Percentiles rank a stretch among this genome's conserved stretches.
phyloP scores from a whole-genome alignment of 495 filamentous ascomycete species.

The Talaromyces proteolyticus region DNA sequence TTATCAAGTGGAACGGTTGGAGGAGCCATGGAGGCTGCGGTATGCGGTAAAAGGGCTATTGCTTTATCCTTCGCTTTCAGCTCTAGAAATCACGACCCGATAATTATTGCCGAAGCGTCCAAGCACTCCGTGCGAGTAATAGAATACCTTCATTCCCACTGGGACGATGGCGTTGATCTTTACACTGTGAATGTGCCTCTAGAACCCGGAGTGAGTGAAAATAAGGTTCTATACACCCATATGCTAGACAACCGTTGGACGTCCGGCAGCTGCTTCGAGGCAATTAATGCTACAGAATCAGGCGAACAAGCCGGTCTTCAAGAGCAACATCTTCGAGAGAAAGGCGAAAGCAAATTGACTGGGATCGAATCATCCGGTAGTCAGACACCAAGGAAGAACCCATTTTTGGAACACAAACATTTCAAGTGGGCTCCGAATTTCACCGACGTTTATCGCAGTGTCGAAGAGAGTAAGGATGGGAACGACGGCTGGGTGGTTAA shows the following conservation, averaged over 20 bases:
- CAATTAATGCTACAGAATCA: constrained; percentile 44
- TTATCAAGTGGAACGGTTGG: constrained; percentile 86
- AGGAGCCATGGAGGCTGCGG: constrained; percentile 87
- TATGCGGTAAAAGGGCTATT: constrained; percentile 69
- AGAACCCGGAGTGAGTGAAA: constrained; percentile 56
- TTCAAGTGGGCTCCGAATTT: constrained; percentile 94
- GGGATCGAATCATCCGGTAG: neutral
- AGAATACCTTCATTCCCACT: constrained; percentile 69
- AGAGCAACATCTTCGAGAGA: constrained; percentile 59
- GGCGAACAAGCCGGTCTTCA: constrained; percentile 36
- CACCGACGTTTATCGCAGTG: constrained; percentile 75
- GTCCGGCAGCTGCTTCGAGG: constrained; percentile 76
- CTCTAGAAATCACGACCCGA: constrained; percentile 69
- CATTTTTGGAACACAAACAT: constrained; percentile 65
- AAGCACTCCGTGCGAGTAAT: constrained; percentile 65
- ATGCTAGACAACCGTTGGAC: constrained; percentile 89
- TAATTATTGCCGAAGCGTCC: constrained; percentile 69
- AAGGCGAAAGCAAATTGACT: constrained; percentile 36
- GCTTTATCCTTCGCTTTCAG: constrained; percentile 88
- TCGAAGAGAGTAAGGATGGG: constrained; percentile 71
- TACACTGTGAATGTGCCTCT: constrained; percentile 88
- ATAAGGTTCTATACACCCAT: constrained; percentile 68
- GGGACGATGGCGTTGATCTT: constrained; percentile 69
- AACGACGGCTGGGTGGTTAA: constrained; percentile 95
- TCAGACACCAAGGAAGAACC: constrained; percentile 12